These are phyloP conservation scores for Trichophyton benhamiae DNA, from an alignment of 2,329 filamentous ascomycete species.

Conservation along the genomic window DNA sequence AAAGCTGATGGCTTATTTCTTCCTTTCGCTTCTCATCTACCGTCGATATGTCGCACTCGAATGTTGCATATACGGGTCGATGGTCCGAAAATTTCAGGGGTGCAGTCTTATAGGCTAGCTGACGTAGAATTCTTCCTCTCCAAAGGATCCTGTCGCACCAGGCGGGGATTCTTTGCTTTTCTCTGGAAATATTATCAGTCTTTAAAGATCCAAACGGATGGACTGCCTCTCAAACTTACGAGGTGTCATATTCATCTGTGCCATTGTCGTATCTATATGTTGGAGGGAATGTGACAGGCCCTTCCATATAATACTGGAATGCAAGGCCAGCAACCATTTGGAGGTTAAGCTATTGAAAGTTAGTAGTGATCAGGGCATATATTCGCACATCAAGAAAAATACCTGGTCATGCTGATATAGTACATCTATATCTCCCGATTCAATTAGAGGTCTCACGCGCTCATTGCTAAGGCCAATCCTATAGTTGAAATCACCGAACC, in stretches of 20 bases:
- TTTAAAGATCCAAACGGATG: neutral
- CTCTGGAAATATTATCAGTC: constrained; percentile 41
- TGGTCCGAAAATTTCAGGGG: constrained; percentile 87
- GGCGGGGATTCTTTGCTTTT: constrained; percentile 87
- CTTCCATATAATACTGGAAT: constrained; percentile 87
- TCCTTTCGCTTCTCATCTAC: constrained; percentile 65
- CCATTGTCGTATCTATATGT: constrained; percentile 95
- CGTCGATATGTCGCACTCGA: constrained; percentile 70
- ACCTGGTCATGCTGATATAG: constrained; percentile 88
- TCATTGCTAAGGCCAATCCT: constrained; percentile 77
- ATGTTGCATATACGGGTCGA: constrained; percentile 83
- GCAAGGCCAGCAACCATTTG: constrained; percentile 89
- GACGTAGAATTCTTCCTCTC: constrained; percentile 70
- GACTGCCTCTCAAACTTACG: constrained; percentile 41
- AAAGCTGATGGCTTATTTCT: constrained; percentile 60
- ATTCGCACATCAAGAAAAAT: constrained; percentile 13
- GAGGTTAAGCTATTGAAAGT: constrained; percentile 56
- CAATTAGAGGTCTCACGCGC: constrained; percentile 60
- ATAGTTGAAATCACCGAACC: constrained; percentile 98
- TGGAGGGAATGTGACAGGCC: constrained; percentile 72
- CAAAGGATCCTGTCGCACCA: constrained; percentile 93
- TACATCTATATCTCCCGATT: constrained; percentile 58
- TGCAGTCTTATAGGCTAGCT: constrained; percentile 70
- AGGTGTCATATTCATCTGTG: constrained; percentile 80
- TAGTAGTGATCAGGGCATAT: neutral